These are phyloP conservation scores for Leccinum uliginosum DNA, from an alignment of 768 basidiomycete species.

Conservation along the genomic window DNA sequence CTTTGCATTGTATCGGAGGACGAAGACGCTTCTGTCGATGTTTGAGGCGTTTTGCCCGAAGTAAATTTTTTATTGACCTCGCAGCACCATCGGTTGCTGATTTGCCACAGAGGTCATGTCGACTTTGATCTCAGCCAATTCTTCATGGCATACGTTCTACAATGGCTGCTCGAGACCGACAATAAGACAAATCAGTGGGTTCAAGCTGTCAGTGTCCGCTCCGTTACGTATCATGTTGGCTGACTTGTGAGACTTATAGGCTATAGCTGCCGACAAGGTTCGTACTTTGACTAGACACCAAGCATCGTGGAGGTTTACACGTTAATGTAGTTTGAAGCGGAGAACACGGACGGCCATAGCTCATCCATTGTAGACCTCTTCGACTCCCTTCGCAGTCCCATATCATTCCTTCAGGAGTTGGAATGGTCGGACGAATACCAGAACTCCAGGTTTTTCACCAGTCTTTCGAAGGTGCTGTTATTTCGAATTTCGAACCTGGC, in stretches of 20 bases:
- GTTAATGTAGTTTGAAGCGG: conserved; percentile 62
- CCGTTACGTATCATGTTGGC: not conserved
- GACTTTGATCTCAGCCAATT: conserved; percentile 69
- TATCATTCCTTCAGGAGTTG: conserved; percentile 81
- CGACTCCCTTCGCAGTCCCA: conserved; percentile 87
- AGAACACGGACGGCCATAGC: conserved; percentile 79
- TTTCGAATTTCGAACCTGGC: not conserved
- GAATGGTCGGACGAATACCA: conserved; percentile 92
- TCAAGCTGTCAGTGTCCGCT: conserved; percentile 59
- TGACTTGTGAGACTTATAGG: conserved; percentile 40
- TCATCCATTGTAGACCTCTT: conserved; percentile 98
- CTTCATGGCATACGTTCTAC: conserved; percentile 84
- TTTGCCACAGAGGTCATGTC: conserved; percentile 42
- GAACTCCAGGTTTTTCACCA: conserved; percentile 85
- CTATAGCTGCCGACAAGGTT: conserved; percentile 81
- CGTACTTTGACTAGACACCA: conserved; percentile 4
- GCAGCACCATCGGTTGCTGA: not conserved
- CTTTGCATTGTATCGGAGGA: conserved; percentile 79
- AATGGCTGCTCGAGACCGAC: conserved; percentile 88
- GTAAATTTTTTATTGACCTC: conserved; percentile 41
- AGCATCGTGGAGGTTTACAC: conserved; percentile 2
- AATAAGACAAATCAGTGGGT: conserved; percentile 94
- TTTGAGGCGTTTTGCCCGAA: conserved; percentile 72
- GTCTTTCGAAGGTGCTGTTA: conserved; percentile 70
- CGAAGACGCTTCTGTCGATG: conserved; percentile 75